phyloP scores from a whole-genome alignment of 345 rosid genomes.

The Lumnitzera racemosa region DNA sequence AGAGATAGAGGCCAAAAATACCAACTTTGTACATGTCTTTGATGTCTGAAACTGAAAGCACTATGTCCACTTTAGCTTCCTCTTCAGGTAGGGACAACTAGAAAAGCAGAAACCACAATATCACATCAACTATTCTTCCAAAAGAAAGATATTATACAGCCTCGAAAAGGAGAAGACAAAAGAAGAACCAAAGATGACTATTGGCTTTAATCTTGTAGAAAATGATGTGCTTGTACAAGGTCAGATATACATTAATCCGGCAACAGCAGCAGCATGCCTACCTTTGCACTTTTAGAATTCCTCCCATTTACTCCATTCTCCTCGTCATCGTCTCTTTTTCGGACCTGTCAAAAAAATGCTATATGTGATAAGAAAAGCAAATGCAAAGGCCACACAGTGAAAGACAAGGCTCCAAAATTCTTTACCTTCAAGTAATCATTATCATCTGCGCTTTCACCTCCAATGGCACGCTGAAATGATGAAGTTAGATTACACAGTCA shows the following conservation, averaged over 20 bases:
- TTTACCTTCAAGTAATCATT: background rate
- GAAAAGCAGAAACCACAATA: conserved; percentile 10
- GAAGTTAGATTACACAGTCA: background rate
- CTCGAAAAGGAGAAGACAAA: too few species aligned
- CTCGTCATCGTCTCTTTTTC: conserved; percentile 24
- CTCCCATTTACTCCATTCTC: conserved; percentile 10
- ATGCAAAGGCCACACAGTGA: background rate
- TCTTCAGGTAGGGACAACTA: conserved; percentile 26
- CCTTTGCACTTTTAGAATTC: conserved; percentile 1
- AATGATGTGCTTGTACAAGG: too few species aligned
- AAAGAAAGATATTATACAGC: too few species aligned
- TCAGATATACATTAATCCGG: too few species aligned
- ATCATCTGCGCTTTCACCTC: background rate
- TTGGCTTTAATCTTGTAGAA: too few species aligned
- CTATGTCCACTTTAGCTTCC: conserved; percentile 30
- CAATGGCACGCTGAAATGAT: background rate
- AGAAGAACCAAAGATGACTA: too few species aligned
- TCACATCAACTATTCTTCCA: background rate
- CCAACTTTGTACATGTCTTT: conserved; percentile 68
- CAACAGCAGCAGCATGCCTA: background rate
- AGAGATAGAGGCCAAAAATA: background rate
- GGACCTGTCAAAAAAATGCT: conserved; percentile 9
- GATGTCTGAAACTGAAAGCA: conserved; percentile 53
- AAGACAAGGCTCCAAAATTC: background rate
- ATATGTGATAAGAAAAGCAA: background rate